phyloP scores from a whole-genome alignment of 352 stramenopile genomes.

The Pythium apleroticum region DNA sequence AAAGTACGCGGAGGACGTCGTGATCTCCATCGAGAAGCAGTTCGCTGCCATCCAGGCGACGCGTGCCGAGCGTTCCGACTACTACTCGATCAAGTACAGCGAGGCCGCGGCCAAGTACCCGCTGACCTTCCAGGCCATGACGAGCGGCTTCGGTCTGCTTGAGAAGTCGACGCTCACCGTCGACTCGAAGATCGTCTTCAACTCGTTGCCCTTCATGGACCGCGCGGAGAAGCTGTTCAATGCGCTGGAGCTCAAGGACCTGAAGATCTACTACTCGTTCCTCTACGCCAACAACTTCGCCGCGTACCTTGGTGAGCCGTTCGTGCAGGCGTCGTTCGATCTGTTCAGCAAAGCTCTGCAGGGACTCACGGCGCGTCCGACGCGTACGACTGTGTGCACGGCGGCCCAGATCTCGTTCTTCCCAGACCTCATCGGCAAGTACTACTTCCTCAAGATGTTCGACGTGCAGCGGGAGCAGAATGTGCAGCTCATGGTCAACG shows the following conservation, averaged over 20 bases:
- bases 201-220: conserved; percentile 51
- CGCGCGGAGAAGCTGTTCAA: conserved; percentile 43
- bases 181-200: conserved; percentile 40
- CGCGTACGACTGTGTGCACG: conserved; percentile 64
- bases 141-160: conserved; percentile 40
- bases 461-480: conserved; percentile 68
- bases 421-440: conserved; percentile 67
- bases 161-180: conserved; percentile 31
- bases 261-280: conserved; percentile 37
- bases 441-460: conserved; percentile 89
- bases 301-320: conserved; percentile 49
- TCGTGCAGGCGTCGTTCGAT: conserved; percentile 83
- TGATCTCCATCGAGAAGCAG: conserved; percentile 72
- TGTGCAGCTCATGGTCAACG: conserved; percentile 80
- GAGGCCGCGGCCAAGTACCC: conserved; percentile 48
- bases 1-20: conserved; percentile 22
- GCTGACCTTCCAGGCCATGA: conserved; percentile 37
- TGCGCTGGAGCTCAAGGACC: conserved; percentile 36
- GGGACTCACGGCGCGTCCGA: conserved; percentile 58
- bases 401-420: conserved; percentile 33
- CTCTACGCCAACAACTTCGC: conserved; percentile 31
- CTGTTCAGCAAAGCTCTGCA: conserved; percentile 80
- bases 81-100: conserved; percentile 79
- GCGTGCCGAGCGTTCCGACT: conserved; percentile 42
- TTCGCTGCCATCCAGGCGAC: conserved; percentile 63